Evolutionary conservation across 257 asterid genomes (phyloP), one percentile per base, ranked within the genome.

Genomic region (Solanum peruvianum): DNA sequence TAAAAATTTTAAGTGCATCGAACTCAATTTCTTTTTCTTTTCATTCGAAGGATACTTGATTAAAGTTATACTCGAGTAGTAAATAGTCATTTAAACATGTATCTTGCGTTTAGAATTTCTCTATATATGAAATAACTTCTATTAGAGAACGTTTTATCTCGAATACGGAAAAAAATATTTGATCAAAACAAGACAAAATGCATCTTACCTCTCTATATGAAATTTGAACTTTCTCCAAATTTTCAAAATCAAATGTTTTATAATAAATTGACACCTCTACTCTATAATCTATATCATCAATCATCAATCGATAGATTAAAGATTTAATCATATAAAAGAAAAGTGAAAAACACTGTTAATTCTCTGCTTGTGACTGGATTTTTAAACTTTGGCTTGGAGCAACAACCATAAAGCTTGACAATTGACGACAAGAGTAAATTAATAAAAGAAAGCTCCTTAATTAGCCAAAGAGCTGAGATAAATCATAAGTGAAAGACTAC

Each of bases 71-170:
- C 0, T 49, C 3, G 3, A 49, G 23, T 49, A 49, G 60, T 49
- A 49, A 52, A 1, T 52, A 16, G 4, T 16, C 4, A 0, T 52
- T 52, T 0, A 1, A 52, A 0, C 60, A 52, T 21, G 6, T 52
- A 3, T 52, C 10, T 52, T 52, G 60, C 1, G 1, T 52, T 6
- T 52, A 1, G 23, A 2, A 2, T 16, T 9, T 1, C 21, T 49
- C 0, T 49, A 49, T 0, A 1, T 52, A 52, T 0, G 0, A 1
- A 16, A 2, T 16, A 2, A 0, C 1, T 2, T 52, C 1, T 16
- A 4, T 52, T 52, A 16, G 10, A 18, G 9, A 15, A 2, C 1
- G 0, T 52, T 6, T 18, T 52, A 52, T 23, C 4, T 0, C n/a
- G 18, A 52, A 52, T 52, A 16, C 2, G 2, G 9, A 41, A 41